Evolutionary conservation across 768 basidiomycete genomes (phyloP).

Genomic region (Trametes meyenii): DNA sequence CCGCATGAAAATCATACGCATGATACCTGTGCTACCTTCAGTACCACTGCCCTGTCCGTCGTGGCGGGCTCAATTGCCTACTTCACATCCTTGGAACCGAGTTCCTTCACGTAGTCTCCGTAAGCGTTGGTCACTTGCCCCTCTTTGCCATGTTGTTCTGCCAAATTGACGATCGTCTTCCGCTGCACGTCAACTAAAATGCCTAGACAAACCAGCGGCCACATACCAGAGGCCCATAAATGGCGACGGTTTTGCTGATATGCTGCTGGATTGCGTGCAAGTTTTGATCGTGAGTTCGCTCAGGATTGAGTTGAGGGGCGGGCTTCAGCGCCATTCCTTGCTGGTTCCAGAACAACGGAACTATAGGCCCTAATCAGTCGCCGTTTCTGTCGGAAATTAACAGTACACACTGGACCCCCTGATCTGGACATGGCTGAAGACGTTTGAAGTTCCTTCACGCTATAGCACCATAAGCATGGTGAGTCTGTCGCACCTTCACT

Average conservation of each 20-base stretch:
- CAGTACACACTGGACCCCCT: conserved; percentile 80
- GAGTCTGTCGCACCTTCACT: no score
- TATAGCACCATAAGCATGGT: conserved; percentile 33
- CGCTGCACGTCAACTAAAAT: background rate
- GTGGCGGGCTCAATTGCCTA: conserved; percentile 36
- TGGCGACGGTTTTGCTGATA: conserved; percentile 61
- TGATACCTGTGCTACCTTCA: conserved; percentile 52
- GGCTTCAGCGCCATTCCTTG: conserved; percentile 87
- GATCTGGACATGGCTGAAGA: conserved; percentile 89
- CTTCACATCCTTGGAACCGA: conserved; percentile 58
- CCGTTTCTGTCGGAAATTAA: background rate
- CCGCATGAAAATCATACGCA: conserved; percentile 91
- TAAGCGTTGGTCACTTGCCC: conserved; percentile 78
- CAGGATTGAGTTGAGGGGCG: conserved; percentile 73
- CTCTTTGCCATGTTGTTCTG: conserved; percentile 91
- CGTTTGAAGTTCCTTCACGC: conserved; percentile 75
- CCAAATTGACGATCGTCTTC: conserved; percentile 85
- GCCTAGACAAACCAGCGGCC: background rate
- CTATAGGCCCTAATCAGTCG: conserved; percentile 41
- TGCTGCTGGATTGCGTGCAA: conserved; percentile 72
- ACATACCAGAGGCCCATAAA: conserved; percentile 81
- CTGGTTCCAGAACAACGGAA: conserved; percentile 94
- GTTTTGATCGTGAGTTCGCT: conserved; percentile 75
- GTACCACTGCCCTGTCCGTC: background rate
- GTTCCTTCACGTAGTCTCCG: conserved; percentile 62